Conservation (phyloP, 2,329 filamentous ascomycete genomes). For the Apiospora arundinis region DNA sequence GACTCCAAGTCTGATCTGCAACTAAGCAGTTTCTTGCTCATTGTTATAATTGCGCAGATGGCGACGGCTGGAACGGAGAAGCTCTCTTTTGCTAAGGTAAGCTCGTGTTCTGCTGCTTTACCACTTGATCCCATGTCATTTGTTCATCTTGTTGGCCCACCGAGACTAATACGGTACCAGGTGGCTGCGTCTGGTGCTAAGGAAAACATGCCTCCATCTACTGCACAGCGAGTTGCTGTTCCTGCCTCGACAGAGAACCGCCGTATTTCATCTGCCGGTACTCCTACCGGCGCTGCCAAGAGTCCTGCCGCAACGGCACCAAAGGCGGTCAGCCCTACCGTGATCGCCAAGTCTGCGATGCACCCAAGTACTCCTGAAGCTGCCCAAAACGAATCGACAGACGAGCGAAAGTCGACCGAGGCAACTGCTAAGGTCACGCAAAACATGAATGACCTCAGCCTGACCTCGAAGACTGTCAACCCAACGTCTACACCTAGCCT, state of each 20-base stretch:
- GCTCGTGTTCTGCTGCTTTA: neutral
- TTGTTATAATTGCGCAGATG: conserved; percentile 37
- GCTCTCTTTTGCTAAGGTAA: conserved; percentile 43
- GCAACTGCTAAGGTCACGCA: conserved; percentile 28
- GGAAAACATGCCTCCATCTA: conserved; percentile 35
- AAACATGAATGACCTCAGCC: conserved; percentile 31
- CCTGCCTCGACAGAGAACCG: conserved; percentile 36
- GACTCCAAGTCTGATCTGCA: conserved; percentile 11
- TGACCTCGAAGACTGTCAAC: conserved; percentile 30
- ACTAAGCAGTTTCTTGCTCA: conserved; percentile 24
- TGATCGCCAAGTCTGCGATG: conserved; percentile 29
- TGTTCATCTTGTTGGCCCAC: neutral
- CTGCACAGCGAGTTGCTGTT: conserved; percentile 39
- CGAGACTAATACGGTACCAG: conserved; percentile 27
- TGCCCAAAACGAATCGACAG: neutral
- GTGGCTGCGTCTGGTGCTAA: conserved; percentile 41
- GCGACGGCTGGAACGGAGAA: conserved; percentile 38
- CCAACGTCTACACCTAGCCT: conserved; percentile 46
- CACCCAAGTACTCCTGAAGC: neutral
- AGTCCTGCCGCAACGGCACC: conserved; percentile 28
- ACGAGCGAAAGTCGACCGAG: conserved; percentile 26
- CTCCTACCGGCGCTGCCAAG: conserved; percentile 30
- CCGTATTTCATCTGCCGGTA: conserved; percentile 31
- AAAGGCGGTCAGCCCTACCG: conserved; percentile 27
- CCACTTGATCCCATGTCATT: neutral